Base-by-base conservation (phyloP, 768 basidiomycete genomes). In the Auricularia heimuer region DNA sequence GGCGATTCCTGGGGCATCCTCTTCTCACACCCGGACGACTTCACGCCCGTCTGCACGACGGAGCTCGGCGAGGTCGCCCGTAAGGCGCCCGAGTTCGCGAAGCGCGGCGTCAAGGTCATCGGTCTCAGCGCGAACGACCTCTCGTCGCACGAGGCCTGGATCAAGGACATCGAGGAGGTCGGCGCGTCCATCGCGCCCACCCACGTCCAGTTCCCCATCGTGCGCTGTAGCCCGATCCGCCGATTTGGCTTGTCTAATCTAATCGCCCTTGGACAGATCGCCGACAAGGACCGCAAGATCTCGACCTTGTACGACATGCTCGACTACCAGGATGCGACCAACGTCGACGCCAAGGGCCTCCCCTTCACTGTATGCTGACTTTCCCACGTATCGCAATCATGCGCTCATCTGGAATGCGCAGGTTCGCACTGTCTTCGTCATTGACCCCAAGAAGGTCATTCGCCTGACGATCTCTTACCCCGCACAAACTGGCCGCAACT, bases 41-140 rank as follows among this genome's bases (percentile, higher is more conserved):
- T 93, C 73, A 91, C 90, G n/a, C 90, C 90, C 61, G 88, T 95
- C 63, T 94, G 92, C 83, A 95, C 97, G 61, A 99, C 97, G 64
- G 97, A 98, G 79, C 88, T 98, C 44, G 94, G 92, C 62, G 96
- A 97, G 75, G 94, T 97, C 54, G 89, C 97, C 62, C 88, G 92
- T 68, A 90, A 92, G 66, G 82, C 85, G 12, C 79, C 80, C 16
- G 95, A 98, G 75, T 99, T 98, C 74, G 81, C 78, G 62, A 85
- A 87, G 73, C 89, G 97, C 67, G 85, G 86, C 69, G 94, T 98
- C 72, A 98, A 98, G 79, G 82, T 96, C 67, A 93, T 95, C 68
- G 94, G 94, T 47, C 85, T 98, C 66, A 93, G 91, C 54, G 94
- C 95, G 73, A 98, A 98, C 76, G 83, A 81, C 71, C 85, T 98